Evolutionary conservation across 106 monocot genomes (phyloP), one percentile per base, ranked within the genome.

Genomic region (Acorus calamus): DNA sequence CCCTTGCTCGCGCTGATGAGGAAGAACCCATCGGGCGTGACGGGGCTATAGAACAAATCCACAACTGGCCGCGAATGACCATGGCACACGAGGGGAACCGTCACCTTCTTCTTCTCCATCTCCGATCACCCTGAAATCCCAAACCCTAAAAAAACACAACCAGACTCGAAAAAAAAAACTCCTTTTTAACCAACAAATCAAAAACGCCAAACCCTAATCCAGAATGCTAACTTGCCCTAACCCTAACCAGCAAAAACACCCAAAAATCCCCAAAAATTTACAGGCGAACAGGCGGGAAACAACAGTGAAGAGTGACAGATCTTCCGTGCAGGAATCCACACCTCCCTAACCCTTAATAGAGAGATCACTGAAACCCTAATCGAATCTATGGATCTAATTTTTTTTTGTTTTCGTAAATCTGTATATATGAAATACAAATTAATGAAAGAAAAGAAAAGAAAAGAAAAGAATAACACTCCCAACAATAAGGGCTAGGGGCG

Each of bases 1-100:
- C 96, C 96, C 65, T 96, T 96, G 84, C 96, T 96, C 3, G 96
- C 96, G 69, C 96, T 96, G 64, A 96, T 91, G 58, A 96, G 90
- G 57, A 96, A 91, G 77, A 84, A 91, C 0, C 96, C 96, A 67
- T 96, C 96, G 14, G 96, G 74, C 0, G 96, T 96, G 45, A 87
- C 61, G 52, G 96, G 90, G 56, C 96, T 96, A 69, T 96, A 96
- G 78, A 87, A 96, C 69, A 96, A 69, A 74, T 96, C 96, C 50
- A 96, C 96, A 5, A 96, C 96, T 1, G 96, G 96, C 3, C 96
- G 87, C 12, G 91, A 91, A 61, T 96, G 96, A 8, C 96, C 96
- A 62, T 96, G 96, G 87, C 84, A 96, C 14, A 96, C 90, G 41
- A 96, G 78, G 62, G 96, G 96, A 57, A 91, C 83, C 48, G 80